These are phyloP conservation scores for Mycosphaerella arachidis DNA, from an alignment of 2,329 filamentous ascomycete genomes.

Conservation along the genomic window DNA sequence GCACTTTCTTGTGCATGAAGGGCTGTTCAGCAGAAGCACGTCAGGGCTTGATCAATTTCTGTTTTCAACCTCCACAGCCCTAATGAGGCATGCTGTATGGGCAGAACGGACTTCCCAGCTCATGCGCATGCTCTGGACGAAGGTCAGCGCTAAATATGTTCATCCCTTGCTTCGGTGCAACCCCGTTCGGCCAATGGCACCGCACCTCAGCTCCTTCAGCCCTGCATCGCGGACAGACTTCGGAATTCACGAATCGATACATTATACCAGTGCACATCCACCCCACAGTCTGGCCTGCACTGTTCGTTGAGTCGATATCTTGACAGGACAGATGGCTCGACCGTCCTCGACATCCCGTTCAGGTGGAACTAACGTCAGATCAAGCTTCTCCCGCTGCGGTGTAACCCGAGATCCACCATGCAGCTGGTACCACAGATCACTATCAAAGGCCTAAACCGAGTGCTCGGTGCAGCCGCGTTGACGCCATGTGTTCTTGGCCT, in stretches of 20 bases:
- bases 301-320: neutral
- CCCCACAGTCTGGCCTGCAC: neutral
- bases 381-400: conserved; percentile 4
- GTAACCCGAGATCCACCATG: conserved; percentile 4
- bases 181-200: neutral
- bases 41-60: neutral
- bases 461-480: neutral
- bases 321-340: neutral
- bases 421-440: neutral
- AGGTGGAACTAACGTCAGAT: neutral
- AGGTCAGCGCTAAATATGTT: neutral
- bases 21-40: neutral
- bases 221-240: neutral
- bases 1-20: neutral
- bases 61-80: neutral
- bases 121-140: neutral
- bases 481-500: neutral
- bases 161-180: neutral
- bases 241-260: no score
- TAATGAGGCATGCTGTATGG: neutral
- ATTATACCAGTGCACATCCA: no score
- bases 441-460: neutral
- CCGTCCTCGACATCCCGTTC: neutral
- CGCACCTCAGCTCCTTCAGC: neutral
- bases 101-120: neutral